phyloP scores from a whole-genome alignment of 2,329 filamentous ascomycete genomes.

The Neonectria ditissima region DNA sequence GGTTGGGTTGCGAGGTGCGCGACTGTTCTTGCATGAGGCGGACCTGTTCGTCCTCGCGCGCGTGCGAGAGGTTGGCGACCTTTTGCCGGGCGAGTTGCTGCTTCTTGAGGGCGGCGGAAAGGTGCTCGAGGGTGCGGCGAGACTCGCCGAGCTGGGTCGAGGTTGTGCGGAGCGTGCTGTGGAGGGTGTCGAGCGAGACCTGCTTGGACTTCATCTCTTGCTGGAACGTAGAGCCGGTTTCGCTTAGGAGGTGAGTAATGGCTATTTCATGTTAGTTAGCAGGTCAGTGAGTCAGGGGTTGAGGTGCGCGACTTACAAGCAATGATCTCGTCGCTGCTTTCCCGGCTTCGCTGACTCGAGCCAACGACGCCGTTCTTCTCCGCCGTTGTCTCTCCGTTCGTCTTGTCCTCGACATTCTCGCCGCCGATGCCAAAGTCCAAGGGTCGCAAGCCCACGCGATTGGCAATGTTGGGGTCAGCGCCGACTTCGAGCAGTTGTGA shows the following conservation, averaged over 20 bases:
- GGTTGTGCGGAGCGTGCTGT: conserved; percentile 82
- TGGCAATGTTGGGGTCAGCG: conserved; percentile 91
- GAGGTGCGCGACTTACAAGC: conserved; percentile 69
- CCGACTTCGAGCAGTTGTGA: conserved; percentile 97
- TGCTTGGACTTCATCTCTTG: conserved; percentile 87
- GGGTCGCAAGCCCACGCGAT: conserved; percentile 87
- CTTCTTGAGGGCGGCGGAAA: conserved; percentile 74
- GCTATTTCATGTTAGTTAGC: conserved; percentile 57
- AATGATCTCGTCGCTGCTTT: conserved; percentile 84
- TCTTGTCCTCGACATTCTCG: conserved; percentile 63
- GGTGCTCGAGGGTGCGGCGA: conserved; percentile 76
- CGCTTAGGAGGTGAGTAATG: conserved; percentile 83
- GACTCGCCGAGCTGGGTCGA: conserved; percentile 84
- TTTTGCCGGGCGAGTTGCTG: conserved; percentile 76
- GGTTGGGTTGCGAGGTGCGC: conserved; percentile 57
- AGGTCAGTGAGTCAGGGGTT: not conserved
- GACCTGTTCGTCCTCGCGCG: conserved; percentile 76
- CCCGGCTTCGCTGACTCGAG: conserved; percentile 68
- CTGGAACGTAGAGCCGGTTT: conserved; percentile 83
- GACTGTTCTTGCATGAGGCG: conserved; percentile 58
- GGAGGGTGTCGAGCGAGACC: conserved; percentile 82
- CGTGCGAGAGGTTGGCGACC: conserved; percentile 81
- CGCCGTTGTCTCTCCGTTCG: conserved; percentile 56
- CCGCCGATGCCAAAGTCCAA: conserved; percentile 94
- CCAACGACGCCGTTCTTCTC: conserved; percentile 60